Base-by-base conservation (phyloP, 2,329 filamentous ascomycete genomes). In the Fusarium algeriense region DNA sequence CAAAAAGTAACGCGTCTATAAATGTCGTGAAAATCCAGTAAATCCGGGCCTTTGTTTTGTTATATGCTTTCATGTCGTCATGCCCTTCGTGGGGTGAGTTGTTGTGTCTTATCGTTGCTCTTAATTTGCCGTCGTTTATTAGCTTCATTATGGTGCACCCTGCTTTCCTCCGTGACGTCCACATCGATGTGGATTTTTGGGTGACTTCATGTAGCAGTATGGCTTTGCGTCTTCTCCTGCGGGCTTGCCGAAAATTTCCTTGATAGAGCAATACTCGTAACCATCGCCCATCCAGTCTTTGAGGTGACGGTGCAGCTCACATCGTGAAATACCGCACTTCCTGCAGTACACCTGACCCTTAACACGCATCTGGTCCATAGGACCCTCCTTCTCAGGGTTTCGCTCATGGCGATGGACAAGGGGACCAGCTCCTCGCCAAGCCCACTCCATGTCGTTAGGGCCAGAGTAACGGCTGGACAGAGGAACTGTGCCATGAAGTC, bases 371-470 rank as follows among this genome's bases (percentile, higher is more conserved):
- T 80, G 80, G 10, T 85, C 83, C 38, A 87, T 82, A 32, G 79
- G 77, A 28, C 62, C 73, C 35, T 70, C 68, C 50, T 66, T 62
- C 32, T 67, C 52, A 8, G 59, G 30, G 13, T 35, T 55, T n/a
- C 59, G 67, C 57, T 77, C 60, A 63, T 76, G 49, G 52, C 76
- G 68, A 62, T 78, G 77, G 49, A 84, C 73, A 43, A 86, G 81
- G 15, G 82, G 81, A 2, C 85, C 84, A 6, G 88, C 86, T 54
- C 87, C 81, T 68, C 88, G 86, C 88, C 89, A 91, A 46, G 88
- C 88, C 84, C 87, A 89, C 76, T 91, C 89, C 76, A 89, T 84
- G 70, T 88, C 85, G 78, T 91, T 91, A 59, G 89, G 89, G 1
- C 89, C 89, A 10, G 83, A 78, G 48, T 89, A 88, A 17, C 88